These are phyloP conservation scores for Garcia nutans DNA, from an alignment of 345 rosid genomes.

Conservation along the genomic window DNA sequence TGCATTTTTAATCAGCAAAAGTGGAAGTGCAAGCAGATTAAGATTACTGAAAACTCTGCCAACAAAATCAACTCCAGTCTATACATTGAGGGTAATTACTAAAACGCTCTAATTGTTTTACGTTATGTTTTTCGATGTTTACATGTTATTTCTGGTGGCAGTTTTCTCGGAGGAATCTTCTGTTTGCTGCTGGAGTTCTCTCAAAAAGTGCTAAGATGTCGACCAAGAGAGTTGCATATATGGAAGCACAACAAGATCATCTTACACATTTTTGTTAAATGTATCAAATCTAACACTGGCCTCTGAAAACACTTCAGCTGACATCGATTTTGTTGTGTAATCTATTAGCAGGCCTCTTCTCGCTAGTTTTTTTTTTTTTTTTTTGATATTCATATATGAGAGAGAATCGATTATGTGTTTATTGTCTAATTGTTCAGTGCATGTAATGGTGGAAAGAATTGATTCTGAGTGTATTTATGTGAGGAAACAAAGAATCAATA, in stretches of 20 bases:
- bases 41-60: constrained; percentile 81
- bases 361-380: too few species aligned
- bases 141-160: constrained; percentile 21
- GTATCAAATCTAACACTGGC: background rate
- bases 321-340: too few species aligned
- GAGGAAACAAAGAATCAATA: too few species aligned
- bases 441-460: too few species aligned
- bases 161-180: constrained; percentile 86
- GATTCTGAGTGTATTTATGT: too few species aligned
- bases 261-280: background rate
- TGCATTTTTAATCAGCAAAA: constrained; percentile 44
- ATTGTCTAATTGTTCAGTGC: too few species aligned
- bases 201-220: constrained; percentile 38
- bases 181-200: constrained; percentile 81
- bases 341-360: too few species aligned
- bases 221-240: background rate
- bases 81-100: constrained; percentile 52
- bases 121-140: background rate
- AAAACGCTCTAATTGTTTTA: background rate
- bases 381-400: too few species aligned
- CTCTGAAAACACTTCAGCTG: background rate
- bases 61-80: constrained; percentile 82
- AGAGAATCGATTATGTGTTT: too few species aligned
- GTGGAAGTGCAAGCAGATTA: constrained; percentile 64
- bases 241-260: background rate